Base-by-base conservation (phyloP, 1,284 basidiomycete genomes). In the Moesziomyces aphidis region DNA sequence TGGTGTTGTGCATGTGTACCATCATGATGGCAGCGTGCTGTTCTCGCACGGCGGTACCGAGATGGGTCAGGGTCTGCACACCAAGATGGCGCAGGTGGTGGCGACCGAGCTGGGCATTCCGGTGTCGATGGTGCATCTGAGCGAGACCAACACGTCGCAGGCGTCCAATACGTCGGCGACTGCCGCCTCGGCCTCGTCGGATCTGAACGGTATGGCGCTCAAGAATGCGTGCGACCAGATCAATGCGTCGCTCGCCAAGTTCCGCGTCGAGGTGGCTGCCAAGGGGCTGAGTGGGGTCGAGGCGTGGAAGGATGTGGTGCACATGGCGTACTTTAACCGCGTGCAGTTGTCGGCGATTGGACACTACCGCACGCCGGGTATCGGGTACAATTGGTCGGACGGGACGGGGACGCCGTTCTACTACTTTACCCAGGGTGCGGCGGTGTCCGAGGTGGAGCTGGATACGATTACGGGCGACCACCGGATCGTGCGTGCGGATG, bases 141-240 rank as follows among this genome's bases (percentile, higher is more conserved):
- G 58, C 49, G 76, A 83, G 55, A 84, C 85, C 34, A 82, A 80
- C 52, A 85, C 83, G 9, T 43, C 73, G 50, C 81, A 83, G 55
- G 76, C 82, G n/a, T 72, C 79, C 22, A 86, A 86, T 68, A 80
- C 84, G 10, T 81, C 79, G 21, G 80, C 85, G 4, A 86, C 82
- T 19, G 83, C 74, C 2, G 76, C 79, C 10, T 80, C 73, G 51
- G 77, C 77, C 2, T 64, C 67, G 44, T 75, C 64, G 13, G 76
- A 77, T 56, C 61, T 79, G n/a, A 78, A 80, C 49, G 78, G 78
- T 45, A 74, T 75, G 64, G 77, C 77, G 51, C 67, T 83, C 52
- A 81, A 85, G 71, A 77, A 85, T 61, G 85, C 85, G 2, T 86
- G 85, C 47, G 79, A 77, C n/a, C 83, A 85, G 61, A 63, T 86